Evolutionary conservation across 106 monocot genomes (phyloP).

Genomic region (Phalaenopsis aphrodite): DNA sequence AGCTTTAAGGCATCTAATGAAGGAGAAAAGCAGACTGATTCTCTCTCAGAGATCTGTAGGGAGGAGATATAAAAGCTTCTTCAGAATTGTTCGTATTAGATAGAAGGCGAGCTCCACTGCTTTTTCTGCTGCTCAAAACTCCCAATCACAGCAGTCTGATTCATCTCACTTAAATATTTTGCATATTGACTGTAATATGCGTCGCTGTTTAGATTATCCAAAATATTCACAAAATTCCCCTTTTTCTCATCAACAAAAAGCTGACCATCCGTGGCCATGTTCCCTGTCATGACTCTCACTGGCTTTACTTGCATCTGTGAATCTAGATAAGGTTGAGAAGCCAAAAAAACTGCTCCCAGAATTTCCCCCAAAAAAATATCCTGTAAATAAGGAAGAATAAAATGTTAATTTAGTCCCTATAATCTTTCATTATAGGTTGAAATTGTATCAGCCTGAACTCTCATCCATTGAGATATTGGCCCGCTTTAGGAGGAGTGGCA

Average conservation of each 20-base stretch:
- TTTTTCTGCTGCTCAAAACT: conserved; percentile 70
- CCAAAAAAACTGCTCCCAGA: conserved; percentile 63
- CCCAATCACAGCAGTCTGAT: conserved; percentile 54
- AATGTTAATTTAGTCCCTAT: too few species aligned
- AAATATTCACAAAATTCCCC: conserved; percentile 39
- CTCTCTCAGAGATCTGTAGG: neutral
- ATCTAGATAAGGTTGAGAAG: conserved; percentile 24
- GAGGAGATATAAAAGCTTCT: neutral
- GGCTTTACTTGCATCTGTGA: conserved; percentile 13
- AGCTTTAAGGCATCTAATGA: too few species aligned
- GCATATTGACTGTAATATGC: conserved; percentile 43
- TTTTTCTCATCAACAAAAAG: conserved; percentile 9
- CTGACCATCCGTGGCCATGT: conserved; percentile 38
- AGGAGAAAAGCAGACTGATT: neutral
- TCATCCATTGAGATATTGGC: too few species aligned
- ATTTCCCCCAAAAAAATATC: conserved; percentile 85
- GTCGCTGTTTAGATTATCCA: conserved; percentile 33
- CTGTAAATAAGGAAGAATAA: conserved; percentile 21
- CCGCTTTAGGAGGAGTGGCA: too few species aligned
- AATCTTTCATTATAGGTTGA: too few species aligned
- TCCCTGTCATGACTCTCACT: conserved; percentile 21
- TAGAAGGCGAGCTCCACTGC: conserved; percentile 34
- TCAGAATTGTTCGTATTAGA: neutral
- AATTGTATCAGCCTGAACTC: too few species aligned
- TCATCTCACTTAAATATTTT: conserved; percentile 27